A percentile compares a stretch with the other conserved stretches of the same genome.
phyloP scores from a whole-genome alignment of 1,139 yeast genomes.

The Geotrichum cucujoidarum region DNA sequence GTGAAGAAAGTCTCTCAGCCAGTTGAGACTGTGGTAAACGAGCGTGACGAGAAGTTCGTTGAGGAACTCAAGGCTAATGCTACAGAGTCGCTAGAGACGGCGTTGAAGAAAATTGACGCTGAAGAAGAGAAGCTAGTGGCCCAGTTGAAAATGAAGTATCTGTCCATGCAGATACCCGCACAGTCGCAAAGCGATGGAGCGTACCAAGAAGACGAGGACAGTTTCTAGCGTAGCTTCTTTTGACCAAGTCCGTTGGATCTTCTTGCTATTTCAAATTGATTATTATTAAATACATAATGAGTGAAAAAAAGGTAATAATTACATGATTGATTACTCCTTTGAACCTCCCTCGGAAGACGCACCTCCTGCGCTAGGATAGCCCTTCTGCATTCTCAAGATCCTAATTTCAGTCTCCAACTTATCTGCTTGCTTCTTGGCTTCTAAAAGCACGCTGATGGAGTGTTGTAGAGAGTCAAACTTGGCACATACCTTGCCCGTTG shows the following conservation, averaged over 20 bases:
- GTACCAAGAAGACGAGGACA: neutral
- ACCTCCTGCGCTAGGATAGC: neutral
- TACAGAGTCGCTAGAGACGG: neutral
- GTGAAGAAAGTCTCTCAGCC: too few species aligned
- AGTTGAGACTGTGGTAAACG: too few species aligned
- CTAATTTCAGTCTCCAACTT: conserved; percentile 76
- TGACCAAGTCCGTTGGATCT: too few species aligned
- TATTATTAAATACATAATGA: too few species aligned
- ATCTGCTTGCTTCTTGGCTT: conserved; percentile 81
- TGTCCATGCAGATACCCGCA: conserved; percentile 8
- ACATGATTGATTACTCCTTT: neutral
- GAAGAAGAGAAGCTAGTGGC: conserved; percentile 11
- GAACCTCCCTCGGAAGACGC: neutral
- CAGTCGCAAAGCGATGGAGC: neutral
- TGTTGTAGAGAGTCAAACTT: conserved; percentile 75
- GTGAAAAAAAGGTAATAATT: too few species aligned
- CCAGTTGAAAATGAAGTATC: conserved; percentile 9
- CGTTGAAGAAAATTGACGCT: conserved; percentile 9
- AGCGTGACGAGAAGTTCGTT: neutral
- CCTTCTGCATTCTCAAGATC: conserved; percentile 43
- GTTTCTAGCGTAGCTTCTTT: neutral
- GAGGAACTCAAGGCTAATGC: neutral
- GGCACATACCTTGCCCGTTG: conserved; percentile 73
- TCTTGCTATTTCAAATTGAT: too few species aligned
- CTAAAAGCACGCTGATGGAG: conserved; percentile 68